A percentile compares a stretch with the other conserved stretches of the same genome.
Conservation (phyloP, 192 early-diverging fungal genomes). For the Gigaspora rosea region DNA sequence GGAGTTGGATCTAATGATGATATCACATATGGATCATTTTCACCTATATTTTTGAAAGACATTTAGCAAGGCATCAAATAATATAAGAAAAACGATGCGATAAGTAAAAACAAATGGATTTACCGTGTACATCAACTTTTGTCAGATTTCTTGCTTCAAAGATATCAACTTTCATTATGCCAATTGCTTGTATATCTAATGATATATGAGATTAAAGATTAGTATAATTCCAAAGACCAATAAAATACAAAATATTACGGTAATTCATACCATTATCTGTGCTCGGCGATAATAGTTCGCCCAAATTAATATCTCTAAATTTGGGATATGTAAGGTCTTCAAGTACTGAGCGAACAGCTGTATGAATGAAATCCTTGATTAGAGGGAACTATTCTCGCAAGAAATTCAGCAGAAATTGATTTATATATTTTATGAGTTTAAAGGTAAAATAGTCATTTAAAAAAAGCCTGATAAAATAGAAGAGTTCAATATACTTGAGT, state of each 20-base stretch:
- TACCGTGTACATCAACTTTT: conserved; percentile 19
- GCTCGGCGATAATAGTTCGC: background rate
- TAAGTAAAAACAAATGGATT: too few relatives aligned
- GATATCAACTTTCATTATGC: conserved; percentile 20
- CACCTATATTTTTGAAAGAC: background rate
- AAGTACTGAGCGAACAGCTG: background rate
- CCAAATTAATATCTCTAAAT: background rate
- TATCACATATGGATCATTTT: conserved; percentile 29
- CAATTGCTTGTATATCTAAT: conserved; percentile 21
- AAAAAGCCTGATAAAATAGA: too few relatives aligned
- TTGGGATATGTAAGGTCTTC: conserved; percentile 24
- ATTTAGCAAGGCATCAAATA: too few relatives aligned
- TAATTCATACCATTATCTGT: too few relatives aligned
- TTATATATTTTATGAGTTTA: too few relatives aligned
- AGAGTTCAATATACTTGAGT: background rate
- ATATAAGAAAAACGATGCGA: too few relatives aligned
- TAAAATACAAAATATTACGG: too few relatives aligned
- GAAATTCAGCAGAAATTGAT: too few relatives aligned
- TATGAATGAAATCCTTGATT: conserved; percentile 2
- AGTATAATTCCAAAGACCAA: too few relatives aligned
- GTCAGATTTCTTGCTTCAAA: conserved; percentile 20
- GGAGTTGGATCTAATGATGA: conserved; percentile 16
- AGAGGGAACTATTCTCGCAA: background rate
- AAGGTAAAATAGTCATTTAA: too few relatives aligned
- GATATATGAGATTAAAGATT: too few relatives aligned